Conservation (phyloP, 768 basidiomycete species). For the Rhizopogon salebrosus region DNA sequence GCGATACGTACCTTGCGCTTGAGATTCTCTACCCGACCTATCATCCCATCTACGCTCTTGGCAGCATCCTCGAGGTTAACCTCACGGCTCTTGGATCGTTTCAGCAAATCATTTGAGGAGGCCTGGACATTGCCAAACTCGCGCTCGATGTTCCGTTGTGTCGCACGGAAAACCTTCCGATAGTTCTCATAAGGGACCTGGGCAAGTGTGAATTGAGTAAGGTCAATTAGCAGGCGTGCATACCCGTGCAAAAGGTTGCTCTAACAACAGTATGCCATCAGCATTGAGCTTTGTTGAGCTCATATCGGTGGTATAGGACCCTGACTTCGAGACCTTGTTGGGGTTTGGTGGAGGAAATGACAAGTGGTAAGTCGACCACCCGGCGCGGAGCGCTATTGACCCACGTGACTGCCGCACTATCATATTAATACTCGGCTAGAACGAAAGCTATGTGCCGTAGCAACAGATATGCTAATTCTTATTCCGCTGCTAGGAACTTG, state of each 20-base stretch:
- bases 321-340: not conserved
- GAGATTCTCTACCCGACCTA: slow-evolving; percentile 66
- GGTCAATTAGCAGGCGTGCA: slow-evolving; percentile 14
- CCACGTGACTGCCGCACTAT: slow-evolving; percentile 19
- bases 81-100: slow-evolving; percentile 32
- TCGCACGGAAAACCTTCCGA: slow-evolving; percentile 79
- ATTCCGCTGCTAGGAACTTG: not conserved
- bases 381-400: not conserved
- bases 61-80: slow-evolving; percentile 47
- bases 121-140: slow-evolving; percentile 62
- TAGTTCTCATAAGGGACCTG: slow-evolving; percentile 91
- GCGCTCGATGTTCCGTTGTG: slow-evolving; percentile 77
- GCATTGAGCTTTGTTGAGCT: slow-evolving; percentile 50
- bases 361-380: no score
- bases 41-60: slow-evolving; percentile 69
- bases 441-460: no score
- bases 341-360: not conserved
- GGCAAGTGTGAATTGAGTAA: slow-evolving; percentile 8
- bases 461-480: no score
- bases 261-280: slow-evolving; percentile 76
- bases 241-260: slow-evolving; percentile 79
- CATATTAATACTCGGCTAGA: no score
- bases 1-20: slow-evolving; percentile 74
- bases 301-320: slow-evolving; percentile 16
- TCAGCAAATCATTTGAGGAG: slow-evolving; percentile 54